Evolutionary conservation across 176 grass and related monocot genomes (phyloP), one percentile per base, ranked within the genome.

Genomic region (Oryza nivara): DNA sequence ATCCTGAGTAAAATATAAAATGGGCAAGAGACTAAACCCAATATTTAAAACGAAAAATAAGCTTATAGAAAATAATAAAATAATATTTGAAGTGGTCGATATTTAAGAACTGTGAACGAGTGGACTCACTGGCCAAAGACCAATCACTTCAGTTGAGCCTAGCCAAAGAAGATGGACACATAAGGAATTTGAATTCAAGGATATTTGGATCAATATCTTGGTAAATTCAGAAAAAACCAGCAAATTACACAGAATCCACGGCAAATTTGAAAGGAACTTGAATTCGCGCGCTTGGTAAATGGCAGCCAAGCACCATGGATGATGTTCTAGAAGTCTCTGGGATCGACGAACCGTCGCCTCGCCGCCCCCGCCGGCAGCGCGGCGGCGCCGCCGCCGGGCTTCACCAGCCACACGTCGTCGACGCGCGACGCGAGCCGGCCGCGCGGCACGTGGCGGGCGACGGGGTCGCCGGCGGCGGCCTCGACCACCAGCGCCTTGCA

Each of bases 311-410:
- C 51, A 19, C 54, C 52, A 1, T 9, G 9, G 8, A 38, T 40
- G 4, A 5, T 44, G 4, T 6, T 20, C 68, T 73, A 73, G 44
- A 73, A 73, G 12, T 73, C 71, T 12, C 22, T 48, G 5, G 44
- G 71, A 16, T 73, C 71, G 6, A 73, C 71, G 6, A 73, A 28
- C 71, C 71, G 71, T 2, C 43, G 70, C 71, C 71, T 73, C 44
- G 71, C 1, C 43, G 2, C 8, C 69, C 40, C 4, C 71, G 22
- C 11, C n/a, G 23, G 41, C 70, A 13, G n/a, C 5, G n/a, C 2
- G 0, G n/a, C 43, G 43, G 4, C 11, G 41, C 2, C 41, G n/a
- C 5, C 43, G 5, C 22, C 11, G 5, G 70, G 11, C 70, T 73
- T 73, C 43, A 73, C 71, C 40, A 73, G 5, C 71, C 71, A 73